Percentiles rank a stretch among this genome's conserved stretches.
phyloP scores from a whole-genome alignment of 23 red algal genomes.

The Gracilaria vermiculophylla region DNA sequence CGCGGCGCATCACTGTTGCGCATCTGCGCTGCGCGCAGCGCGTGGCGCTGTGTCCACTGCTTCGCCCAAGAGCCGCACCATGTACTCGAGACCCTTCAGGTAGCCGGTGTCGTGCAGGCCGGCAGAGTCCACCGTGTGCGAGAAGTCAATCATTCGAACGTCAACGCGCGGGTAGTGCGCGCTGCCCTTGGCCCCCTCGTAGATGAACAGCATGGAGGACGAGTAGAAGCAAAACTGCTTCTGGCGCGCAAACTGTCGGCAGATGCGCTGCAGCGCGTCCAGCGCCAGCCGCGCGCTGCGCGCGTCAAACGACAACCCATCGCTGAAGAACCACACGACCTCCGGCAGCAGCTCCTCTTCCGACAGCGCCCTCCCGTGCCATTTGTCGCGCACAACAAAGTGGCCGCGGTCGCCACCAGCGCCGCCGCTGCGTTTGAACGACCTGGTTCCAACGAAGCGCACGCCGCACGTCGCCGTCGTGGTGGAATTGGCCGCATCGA shows the following conservation, averaged over 20 bases:
- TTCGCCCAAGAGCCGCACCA: not conserved
- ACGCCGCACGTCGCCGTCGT: conserved; percentile 62
- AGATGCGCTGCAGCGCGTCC: conserved; percentile 16
- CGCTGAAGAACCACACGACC: conserved; percentile 65
- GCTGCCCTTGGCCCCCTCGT: conserved; percentile 62
- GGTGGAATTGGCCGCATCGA: conserved; percentile 49
- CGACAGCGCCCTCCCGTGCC: conserved; percentile 60
- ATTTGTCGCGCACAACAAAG: conserved; percentile 74
- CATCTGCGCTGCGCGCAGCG: not conserved
- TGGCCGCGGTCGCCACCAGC: not conserved
- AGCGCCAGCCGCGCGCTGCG: not conserved
- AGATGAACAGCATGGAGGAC: conserved; percentile 80
- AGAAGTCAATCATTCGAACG: conserved; percentile 96
- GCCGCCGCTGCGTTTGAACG: conserved; percentile 36
- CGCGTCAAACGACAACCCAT: conserved; percentile 15
- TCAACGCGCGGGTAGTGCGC: conserved; percentile 5
- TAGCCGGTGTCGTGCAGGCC: conserved; percentile 22
- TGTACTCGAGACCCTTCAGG: not conserved
- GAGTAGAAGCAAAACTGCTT: conserved; percentile 79
- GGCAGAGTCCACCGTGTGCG: conserved; percentile 51
- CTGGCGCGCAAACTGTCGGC: conserved; percentile 39
- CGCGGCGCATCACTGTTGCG: no score
- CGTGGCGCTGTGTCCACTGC: not conserved
- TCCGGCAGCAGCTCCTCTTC: conserved; percentile 39
- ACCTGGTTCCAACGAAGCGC: conserved; percentile 75